phyloP scores from a whole-genome alignment of 139 green algal genomes.

The Chlamydomonas sphaeroides region DNA sequence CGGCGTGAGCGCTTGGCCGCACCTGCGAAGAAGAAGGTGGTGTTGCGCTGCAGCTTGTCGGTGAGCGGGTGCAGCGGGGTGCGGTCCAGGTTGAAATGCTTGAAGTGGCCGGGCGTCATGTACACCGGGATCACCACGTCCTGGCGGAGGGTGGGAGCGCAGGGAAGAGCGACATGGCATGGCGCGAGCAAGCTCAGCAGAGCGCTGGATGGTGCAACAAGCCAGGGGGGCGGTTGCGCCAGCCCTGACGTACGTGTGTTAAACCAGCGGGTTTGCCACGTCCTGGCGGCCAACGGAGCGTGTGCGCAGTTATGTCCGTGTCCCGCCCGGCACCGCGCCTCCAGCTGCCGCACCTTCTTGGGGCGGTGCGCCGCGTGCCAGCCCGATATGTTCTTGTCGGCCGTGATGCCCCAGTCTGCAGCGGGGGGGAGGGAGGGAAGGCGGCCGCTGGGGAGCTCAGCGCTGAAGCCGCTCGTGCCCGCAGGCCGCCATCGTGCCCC shows the following conservation, averaged over 20 bases:
- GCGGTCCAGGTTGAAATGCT: conserved; percentile 35
- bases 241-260: no score
- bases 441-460: no score
- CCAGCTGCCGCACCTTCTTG: conserved; percentile 37
- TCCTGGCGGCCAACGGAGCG: no score
- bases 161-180: neutral
- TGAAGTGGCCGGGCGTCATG: conserved; percentile 37
- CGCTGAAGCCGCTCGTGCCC: no score
- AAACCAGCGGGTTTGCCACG: no score
- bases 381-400: neutral
- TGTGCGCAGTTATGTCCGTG: no score
- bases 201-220: no score
- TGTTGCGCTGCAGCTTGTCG: neutral
- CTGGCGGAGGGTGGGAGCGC: neutral
- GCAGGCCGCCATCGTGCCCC: no score
- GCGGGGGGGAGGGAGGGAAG: neutral
- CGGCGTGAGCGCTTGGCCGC: no score
- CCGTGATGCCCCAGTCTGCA: conserved; percentile 48
- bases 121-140: conserved; percentile 57
- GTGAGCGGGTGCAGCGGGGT: conserved; percentile 38
- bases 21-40: conserved; percentile 28
- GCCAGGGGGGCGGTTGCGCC: no score
- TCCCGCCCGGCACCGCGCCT: no score
- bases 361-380: conserved; percentile 45
- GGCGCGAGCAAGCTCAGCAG: no score